Evolutionary conservation across 2,329 filamentous ascomycete genomes (phyloP), one percentile per base, ranked within the genome.

Genomic region (Clarireedia paspali): DNA sequence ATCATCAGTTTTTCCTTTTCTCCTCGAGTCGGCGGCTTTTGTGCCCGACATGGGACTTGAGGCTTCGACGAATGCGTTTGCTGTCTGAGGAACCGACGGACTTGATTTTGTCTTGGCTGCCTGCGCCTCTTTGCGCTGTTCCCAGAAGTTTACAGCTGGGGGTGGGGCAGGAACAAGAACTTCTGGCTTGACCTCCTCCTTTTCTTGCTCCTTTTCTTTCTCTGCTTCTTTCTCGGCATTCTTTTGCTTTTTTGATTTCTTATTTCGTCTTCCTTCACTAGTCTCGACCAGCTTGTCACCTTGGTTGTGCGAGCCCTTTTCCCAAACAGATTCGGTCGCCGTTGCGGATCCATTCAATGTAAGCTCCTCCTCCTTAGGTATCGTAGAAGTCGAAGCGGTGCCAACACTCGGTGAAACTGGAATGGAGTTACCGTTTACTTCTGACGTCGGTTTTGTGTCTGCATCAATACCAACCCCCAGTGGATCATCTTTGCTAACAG

Each of bases 81-180:
- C 40, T 45, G n/a, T 57, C 23, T 64, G 60, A 44, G 49, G 47
- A 24, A 55, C 23, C 15, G 53, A 51, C 5, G 59, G 51, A 42
- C 48, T 59, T 5, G 64, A 69, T 65, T 77, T 79, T 50, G 67
- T 64, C 67, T 77, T 79, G 40, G 76, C 73, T n/a, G 77, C 72
- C 59, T 78, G 55, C 47, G 83, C 84, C 66, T 90, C 85, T 64
- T 80, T 85, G 55, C 91, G 82, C 72, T 91, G 83, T 60, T 85
- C 81, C 92, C 94, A 99, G 60, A 91, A 76, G 70, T 99, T 99
- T 57, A 96, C 87, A 1, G 83, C 71, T 0, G 94, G 94, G 45
- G 88, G 78, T 30, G 90, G 87, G 17, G 92, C 92, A 59, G 94
- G 89, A 47, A 87, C 85, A 44, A 96, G 72, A 26, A 55, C 14